Evolutionary conservation across 192 early-diverging fungal species (phyloP).

Genomic region (Backusella mclennaniae): DNA sequence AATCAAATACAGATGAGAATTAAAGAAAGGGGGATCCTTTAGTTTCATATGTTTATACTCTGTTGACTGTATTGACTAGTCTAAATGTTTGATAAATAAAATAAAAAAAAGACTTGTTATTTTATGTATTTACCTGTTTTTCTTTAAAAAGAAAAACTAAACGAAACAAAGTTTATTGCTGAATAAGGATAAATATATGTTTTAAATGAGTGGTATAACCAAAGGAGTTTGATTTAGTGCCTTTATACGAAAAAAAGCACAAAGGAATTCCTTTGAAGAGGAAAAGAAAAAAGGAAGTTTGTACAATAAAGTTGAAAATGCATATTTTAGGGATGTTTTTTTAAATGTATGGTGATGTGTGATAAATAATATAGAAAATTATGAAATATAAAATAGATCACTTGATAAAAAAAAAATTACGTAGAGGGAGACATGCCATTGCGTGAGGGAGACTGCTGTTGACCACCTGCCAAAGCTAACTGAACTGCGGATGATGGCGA

Average conservation of each 20-base stretch:
- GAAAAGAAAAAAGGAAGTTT: background rate
- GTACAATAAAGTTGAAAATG: background rate
- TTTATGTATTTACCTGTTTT: background rate
- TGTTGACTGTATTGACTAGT: background rate
- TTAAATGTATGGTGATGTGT: background rate
- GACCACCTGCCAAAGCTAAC: slow-evolving; percentile 22
- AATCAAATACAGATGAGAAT: background rate
- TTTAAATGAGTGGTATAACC: background rate
- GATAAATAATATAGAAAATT: background rate
- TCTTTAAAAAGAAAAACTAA: background rate
- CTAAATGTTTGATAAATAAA: background rate
- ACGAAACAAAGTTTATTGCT: background rate
- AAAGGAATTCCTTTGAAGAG: background rate
- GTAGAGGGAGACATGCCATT: background rate
- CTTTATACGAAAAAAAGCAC: background rate
- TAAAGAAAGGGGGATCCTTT: background rate
- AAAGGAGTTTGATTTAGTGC: background rate
- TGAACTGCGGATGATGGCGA: slow-evolving; percentile 15
- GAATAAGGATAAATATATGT: background rate
- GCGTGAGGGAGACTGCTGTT: slow-evolving; percentile 25
- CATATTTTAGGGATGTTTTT: background rate
- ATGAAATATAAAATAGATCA: background rate
- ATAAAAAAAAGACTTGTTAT: background rate
- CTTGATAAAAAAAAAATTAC: background rate
- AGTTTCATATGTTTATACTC: background rate